Conservation (phyloP, 345 rosid genomes). For the Trapa bicornis region DNA sequence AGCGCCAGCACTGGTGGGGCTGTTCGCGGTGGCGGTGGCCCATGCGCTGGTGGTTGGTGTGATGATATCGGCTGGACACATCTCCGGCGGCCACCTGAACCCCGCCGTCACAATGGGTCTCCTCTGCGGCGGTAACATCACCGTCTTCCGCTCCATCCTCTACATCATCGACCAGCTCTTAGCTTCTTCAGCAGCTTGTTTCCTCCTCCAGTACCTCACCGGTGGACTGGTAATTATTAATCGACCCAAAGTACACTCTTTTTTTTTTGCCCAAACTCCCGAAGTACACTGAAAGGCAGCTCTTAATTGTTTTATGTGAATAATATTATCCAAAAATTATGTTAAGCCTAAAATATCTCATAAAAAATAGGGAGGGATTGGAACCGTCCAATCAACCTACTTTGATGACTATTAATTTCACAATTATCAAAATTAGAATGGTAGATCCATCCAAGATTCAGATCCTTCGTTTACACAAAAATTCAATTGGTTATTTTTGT, state of each 20-base stretch:
- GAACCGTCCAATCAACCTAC: no score
- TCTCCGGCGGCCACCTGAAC: slow-evolving; percentile 90
- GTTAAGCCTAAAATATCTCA: no score
- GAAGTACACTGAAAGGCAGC: no score
- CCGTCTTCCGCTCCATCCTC: slow-evolving; percentile 53
- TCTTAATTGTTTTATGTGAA: no score
- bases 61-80: slow-evolving; percentile 80
- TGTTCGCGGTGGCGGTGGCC: slow-evolving; percentile 67
- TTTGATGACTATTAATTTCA: no score
- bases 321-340: no score
- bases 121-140: slow-evolving; percentile 66
- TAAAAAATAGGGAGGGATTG: no score
- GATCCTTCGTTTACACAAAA: no score
- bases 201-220: slow-evolving; percentile 74
- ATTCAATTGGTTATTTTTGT: no score
- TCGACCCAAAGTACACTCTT: no score
- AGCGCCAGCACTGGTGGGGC: slow-evolving; percentile 40
- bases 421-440: no score
- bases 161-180: slow-evolving; percentile 67
- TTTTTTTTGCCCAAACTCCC: neutral
- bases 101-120: slow-evolving; percentile 87
- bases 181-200: slow-evolving; percentile 65
- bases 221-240: slow-evolving; percentile 54
- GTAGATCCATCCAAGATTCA: no score
- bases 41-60: slow-evolving; percentile 77